These are phyloP conservation scores for Naganishia sp. DNA, from an alignment of 1,284 basidiomycete genomes.

Conservation along the genomic window DNA sequence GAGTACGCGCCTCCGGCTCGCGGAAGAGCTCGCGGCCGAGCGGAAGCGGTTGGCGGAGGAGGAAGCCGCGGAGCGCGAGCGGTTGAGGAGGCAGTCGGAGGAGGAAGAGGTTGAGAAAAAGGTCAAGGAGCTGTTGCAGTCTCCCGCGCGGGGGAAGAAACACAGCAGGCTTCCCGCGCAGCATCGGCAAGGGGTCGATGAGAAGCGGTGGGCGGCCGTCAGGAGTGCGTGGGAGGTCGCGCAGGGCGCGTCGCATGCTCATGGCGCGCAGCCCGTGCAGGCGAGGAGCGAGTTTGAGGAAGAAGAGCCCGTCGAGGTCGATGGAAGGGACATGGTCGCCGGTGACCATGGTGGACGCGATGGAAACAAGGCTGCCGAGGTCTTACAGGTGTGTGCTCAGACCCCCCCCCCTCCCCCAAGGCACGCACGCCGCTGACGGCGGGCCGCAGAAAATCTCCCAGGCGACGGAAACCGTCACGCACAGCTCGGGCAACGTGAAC, in stretches of 20 bases:
- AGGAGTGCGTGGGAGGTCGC: constrained; percentile 62
- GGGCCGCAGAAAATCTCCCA: constrained; percentile 1
- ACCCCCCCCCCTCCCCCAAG: no score
- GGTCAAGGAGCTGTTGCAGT: constrained; percentile 39
- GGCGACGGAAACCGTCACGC: constrained; percentile 23
- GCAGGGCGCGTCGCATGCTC: constrained; percentile 33
- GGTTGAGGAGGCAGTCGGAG: constrained; percentile 38
- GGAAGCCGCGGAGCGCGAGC: constrained; percentile 33
- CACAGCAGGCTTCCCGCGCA: neutral
- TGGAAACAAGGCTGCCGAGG: constrained; percentile 43
- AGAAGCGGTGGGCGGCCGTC: constrained; percentile 53
- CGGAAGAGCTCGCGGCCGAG: constrained; percentile 51
- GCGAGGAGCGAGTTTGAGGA: constrained; percentile 29
- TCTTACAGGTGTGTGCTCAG: constrained; percentile 34
- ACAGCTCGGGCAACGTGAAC: constrained; percentile 31
- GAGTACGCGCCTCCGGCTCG: constrained; percentile 70
- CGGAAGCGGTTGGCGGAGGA: constrained; percentile 37
- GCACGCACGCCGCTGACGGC: neutral
- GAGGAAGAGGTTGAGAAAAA: constrained; percentile 39
- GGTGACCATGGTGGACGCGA: constrained; percentile 56
- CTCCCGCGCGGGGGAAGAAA: constrained; percentile 31
- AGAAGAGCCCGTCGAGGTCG: constrained; percentile 51
- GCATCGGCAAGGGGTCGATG: constrained; percentile 35
- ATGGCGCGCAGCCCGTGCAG: constrained; percentile 37
- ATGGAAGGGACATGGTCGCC: constrained; percentile 57